A percentile compares a stretch with the other conserved stretches of the same genome.
phyloP scores from a whole-genome alignment of 2,329 filamentous ascomycete genomes.

The Conoideocrella luteorostrata region DNA sequence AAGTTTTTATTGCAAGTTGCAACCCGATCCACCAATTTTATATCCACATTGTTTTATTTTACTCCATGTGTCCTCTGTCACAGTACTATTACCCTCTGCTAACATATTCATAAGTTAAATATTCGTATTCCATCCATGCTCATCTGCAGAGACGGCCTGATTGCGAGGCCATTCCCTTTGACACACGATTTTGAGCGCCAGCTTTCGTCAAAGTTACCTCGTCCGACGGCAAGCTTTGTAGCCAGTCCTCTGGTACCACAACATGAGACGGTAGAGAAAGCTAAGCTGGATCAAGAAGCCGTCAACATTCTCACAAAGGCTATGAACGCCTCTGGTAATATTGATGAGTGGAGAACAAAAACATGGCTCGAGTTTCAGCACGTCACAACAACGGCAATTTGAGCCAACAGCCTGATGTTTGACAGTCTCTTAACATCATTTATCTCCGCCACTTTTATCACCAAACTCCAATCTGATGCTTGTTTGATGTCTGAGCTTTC shows the following conservation, averaged over 20 bases:
- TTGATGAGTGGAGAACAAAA: slow-evolving; percentile 31
- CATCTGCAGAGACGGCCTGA: slow-evolving; percentile 46
- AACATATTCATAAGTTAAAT: slow-evolving; percentile 46
- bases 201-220: slow-evolving; percentile 31
- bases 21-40: too few relatives aligned
- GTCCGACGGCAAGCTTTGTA: slow-evolving; percentile 27
- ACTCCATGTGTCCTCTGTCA: slow-evolving; percentile 4
- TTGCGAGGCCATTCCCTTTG: slow-evolving; percentile 37
- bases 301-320: slow-evolving; percentile 36
- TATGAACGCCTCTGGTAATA: slow-evolving; percentile 28
- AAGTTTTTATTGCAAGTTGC: too few relatives aligned
- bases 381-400: slow-evolving; percentile 11
- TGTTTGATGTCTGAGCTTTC: too few relatives aligned
- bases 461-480: too few relatives aligned
- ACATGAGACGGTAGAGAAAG: slow-evolving; percentile 40
- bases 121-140: slow-evolving; percentile 57
- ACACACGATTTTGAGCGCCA: slow-evolving; percentile 39
- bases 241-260: slow-evolving; percentile 40
- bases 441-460: too few relatives aligned
- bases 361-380: slow-evolving; percentile 28
- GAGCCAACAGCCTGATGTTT: background rate
- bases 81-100: too few relatives aligned
- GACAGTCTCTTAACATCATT: too few relatives aligned
- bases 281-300: slow-evolving; percentile 36
- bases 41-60: background rate